Base-by-base conservation (phyloP, 148 eudicot genomes). In the Fagopyrum esculentum region DNA sequence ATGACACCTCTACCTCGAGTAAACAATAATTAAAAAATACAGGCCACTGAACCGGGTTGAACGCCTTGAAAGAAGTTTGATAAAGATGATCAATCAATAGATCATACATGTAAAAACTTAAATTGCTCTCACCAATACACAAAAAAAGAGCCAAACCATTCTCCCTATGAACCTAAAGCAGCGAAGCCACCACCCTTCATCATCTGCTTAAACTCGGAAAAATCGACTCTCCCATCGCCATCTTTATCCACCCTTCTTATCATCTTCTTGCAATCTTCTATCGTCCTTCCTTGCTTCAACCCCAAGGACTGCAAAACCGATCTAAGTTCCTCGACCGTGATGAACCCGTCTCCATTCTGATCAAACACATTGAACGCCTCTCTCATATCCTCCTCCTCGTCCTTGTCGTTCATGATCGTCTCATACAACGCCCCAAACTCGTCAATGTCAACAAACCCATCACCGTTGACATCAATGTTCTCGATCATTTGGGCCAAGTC, bases 361-460 rank as follows among this genome's bases (percentile, higher is more conserved):
- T 93, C 98, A 15, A 91, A 93, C 75, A 93, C 98, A 64, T 91
- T 91, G 83, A 93, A 93, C 0, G 98, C 94, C 64, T 93, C 98
- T 73, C 84, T 86, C 87, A 93, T 91, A 16, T 93, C 98, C 74
- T 93, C 98, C 72, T 93, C 97, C 73, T 90, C 89, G 52, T 89
- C 90, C 49, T 71, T 87, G 75, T 85, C 96, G 11, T 85, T 88
- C 89, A 93, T 82, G 69, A 93, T 85, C 17, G 88, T 78, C 66
- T 81, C 72, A 69, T 93, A 91, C 76, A 93, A 81, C 3, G 70
- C 73, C 2, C 92, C 97, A 73, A 93, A 93, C 78, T 93, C 98
- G 2, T 93, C 87, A 6, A 87, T 82, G 43, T 91, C 97, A 6
- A 93, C 92, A 12, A 4, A 89, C 15, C 96, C 96, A 43, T 93